These are phyloP conservation scores for Chrysoporthe puriensis DNA, from an alignment of 2,329 filamentous ascomycete species.

Conservation along the genomic window DNA sequence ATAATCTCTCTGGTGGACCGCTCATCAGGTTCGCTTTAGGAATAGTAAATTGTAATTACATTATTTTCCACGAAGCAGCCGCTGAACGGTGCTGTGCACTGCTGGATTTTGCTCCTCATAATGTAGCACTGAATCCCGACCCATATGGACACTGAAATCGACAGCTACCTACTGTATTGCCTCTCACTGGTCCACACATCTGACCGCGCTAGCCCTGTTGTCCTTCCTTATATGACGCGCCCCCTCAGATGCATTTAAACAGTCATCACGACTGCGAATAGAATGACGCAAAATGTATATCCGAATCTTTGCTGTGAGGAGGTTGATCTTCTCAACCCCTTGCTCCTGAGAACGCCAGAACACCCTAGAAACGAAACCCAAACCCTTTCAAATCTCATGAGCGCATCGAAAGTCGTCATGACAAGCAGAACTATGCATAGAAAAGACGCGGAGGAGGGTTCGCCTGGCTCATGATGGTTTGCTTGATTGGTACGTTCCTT, in stretches of 20 bases:
- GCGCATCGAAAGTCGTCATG: background rate
- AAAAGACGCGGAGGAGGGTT: background rate
- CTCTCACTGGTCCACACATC: background rate
- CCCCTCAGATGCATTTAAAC: background rate
- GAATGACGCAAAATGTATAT: background rate
- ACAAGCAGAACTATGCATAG: background rate
- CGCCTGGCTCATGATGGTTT: conserved; percentile 15
- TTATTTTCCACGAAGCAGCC: background rate
- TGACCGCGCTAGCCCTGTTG: background rate
- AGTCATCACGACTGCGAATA: background rate
- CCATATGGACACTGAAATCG: background rate
- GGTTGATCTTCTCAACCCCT: background rate
- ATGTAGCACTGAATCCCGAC: background rate
- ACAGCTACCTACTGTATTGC: background rate
- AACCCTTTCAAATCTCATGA: background rate
- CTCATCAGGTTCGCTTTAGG: background rate
- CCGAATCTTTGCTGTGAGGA: background rate
- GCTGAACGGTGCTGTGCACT: background rate
- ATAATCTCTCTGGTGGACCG: background rate
- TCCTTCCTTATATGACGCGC: background rate
- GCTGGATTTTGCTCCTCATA: background rate
- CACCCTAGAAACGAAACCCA: background rate
- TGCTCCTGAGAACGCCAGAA: background rate
- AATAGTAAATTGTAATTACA: background rate
- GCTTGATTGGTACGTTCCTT: conserved; percentile 26